phyloP scores from a whole-genome alignment of 139 green algal species.

The Nannochloris sp. region DNA sequence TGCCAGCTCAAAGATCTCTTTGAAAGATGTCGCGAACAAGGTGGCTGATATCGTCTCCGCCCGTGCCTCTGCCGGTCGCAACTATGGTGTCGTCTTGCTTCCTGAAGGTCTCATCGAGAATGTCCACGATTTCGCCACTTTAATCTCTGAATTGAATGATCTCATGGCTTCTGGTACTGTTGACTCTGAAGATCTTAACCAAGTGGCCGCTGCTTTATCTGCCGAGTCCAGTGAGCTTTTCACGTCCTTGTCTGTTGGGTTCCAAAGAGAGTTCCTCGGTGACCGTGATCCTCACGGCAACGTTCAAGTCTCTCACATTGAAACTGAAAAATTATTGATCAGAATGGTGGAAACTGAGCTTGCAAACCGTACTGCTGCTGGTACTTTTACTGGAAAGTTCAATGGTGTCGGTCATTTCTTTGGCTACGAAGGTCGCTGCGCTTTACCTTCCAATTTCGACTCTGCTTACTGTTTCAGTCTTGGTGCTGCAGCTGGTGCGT shows the following conservation, averaged over 20 bases:
- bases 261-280: slow-evolving; percentile 44
- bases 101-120: slow-evolving; percentile 57
- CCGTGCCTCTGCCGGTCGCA: slow-evolving; percentile 23
- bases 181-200: background rate
- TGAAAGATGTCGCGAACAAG: slow-evolving; percentile 34
- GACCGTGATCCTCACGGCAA: slow-evolving; percentile 65
- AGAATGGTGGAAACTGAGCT: slow-evolving; percentile 25
- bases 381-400: slow-evolving; percentile 30
- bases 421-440: slow-evolving; percentile 56
- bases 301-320: slow-evolving; percentile 36
- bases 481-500: slow-evolving; percentile 35
- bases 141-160: slow-evolving; percentile 38
- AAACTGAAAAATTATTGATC: slow-evolving; percentile 56
- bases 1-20: background rate
- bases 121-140: slow-evolving; percentile 30
- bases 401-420: slow-evolving; percentile 32
- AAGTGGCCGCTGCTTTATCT: background rate
- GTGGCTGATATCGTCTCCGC: slow-evolving; percentile 43
- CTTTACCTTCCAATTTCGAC: slow-evolving; percentile 62
- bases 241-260: slow-evolving; percentile 21
- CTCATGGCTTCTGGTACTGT: slow-evolving; percentile 17
- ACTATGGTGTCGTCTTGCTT: slow-evolving; percentile 52
- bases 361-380: slow-evolving; percentile 4
- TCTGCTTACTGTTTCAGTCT: slow-evolving; percentile 52
- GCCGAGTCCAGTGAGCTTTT: slow-evolving; percentile 24